A percentile compares a stretch with the other conserved stretches of the same genome.
These are phyloP conservation scores for Microglena sp. DNA, from an alignment of 139 green algal species.

Conservation along the genomic window DNA sequence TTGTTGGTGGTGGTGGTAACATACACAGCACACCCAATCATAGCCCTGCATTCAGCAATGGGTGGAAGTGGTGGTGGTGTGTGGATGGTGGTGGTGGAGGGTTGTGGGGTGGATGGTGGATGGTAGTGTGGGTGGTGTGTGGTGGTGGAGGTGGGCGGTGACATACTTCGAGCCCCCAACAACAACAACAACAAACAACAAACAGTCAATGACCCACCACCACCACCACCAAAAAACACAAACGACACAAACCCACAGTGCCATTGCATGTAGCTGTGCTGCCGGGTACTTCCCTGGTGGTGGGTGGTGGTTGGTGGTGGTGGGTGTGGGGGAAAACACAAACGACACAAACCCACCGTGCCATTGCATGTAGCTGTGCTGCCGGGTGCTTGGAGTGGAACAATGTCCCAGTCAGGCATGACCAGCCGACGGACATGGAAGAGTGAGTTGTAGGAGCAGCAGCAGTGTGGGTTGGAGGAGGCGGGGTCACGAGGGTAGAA, in stretches of 20 bases:
- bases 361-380: conserved; percentile 41
- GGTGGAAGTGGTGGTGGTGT: too few species aligned
- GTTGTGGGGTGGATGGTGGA: too few species aligned
- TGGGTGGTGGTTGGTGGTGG: too few species aligned
- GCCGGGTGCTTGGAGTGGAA: conserved; percentile 51
- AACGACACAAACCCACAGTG: background rate
- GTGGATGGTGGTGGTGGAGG: too few species aligned
- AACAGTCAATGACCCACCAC: conserved; percentile 3
- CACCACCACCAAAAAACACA: background rate
- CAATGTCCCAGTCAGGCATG: conserved; percentile 76
- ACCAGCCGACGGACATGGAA: conserved; percentile 65
- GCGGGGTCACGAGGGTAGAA: conserved; percentile 71
- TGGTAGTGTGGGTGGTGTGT: too few species aligned
- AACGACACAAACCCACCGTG: background rate
- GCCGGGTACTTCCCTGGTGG: conserved; percentile 34
- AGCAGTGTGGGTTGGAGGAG: conserved; percentile 78
- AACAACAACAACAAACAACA: too few species aligned
- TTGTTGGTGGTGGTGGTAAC: too few species aligned
- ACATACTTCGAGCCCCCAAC: too few species aligned
- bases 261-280: conserved; percentile 40
- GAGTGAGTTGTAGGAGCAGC: conserved; percentile 75
- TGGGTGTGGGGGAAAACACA: too few species aligned
- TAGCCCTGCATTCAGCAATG: too few species aligned
- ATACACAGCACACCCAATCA: too few species aligned
- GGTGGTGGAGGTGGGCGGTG: too few species aligned